Base-by-base conservation (phyloP, 2,329 filamentous ascomycete species). In the Aspergillus tamarii region DNA sequence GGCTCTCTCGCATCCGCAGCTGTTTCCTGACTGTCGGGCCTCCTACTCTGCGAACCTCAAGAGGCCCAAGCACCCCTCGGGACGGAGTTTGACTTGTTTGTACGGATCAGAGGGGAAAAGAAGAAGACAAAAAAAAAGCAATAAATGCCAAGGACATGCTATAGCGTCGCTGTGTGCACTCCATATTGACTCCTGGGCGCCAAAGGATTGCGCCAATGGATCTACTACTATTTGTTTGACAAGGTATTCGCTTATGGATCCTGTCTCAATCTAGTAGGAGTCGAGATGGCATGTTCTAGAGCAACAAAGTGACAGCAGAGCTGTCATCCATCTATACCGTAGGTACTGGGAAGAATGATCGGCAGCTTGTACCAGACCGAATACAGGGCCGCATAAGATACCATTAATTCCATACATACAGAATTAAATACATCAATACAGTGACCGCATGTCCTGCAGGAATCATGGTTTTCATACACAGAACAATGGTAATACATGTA, bases 11-110 rank as follows among this genome's bases (percentile, higher is more conserved):
- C 73, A 74, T 71, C 71, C 67, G 72, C 67, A 67, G 67, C 69
- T 72, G 73, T 62, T 74, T 76, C 74, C 74, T 73, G 70, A 73
- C 69, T 76, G 73, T 75, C 74, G 74, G 74, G 74, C 72, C 72
- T 70, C 59, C 62, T 63, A 67, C 59, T 62, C 70, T 69, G 65
- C 70, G 67, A 70, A 72, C 69, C 65, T 59, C 56, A 64, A 56
- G 54, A 54, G 69, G 72, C 55, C 72, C 65, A 67, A 69, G 67
- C 68, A 64, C 58, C 26, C 36, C 30, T 32, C 16, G n/a, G 16
- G n/a, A 4, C 28, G 23, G 59, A 66, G 67, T 67, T 66, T 63
- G 39, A 56, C 19, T 28, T 39, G 23, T 57, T 32, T 60, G 43
- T 50, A 48, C 43, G 16, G 26, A 34, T 16, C 30, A 39, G n/a